phyloP scores from a whole-genome alignment of 2,329 filamentous ascomycete species.

The Botrytis aclada region DNA sequence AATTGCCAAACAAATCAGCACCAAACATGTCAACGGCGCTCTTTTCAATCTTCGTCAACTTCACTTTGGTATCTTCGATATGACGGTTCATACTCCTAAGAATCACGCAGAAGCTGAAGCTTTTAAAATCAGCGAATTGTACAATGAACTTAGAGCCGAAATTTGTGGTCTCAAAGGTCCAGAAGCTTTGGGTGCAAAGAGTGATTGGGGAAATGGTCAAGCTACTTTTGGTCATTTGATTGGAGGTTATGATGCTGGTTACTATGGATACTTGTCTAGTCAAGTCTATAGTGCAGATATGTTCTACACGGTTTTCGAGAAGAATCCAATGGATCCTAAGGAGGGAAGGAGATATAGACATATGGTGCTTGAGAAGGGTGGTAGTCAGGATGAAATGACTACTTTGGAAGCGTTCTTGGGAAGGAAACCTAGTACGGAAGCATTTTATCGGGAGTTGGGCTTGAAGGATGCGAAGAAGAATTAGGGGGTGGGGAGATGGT shows the following conservation, averaged over 20 bases:
- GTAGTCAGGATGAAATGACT: constrained; percentile 76
- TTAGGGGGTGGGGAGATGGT: not conserved
- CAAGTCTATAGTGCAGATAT: constrained; percentile 83
- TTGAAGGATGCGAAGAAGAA: constrained; percentile 31
- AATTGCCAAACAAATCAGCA: constrained; percentile 69
- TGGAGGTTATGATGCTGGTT: constrained; percentile 80
- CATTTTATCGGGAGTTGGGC: constrained; percentile 78
- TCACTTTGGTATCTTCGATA: constrained; percentile 80
- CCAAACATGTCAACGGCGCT: constrained; percentile 78
- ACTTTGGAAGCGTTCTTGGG: constrained; percentile 76
- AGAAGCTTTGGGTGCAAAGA: constrained; percentile 56
- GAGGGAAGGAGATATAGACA: constrained; percentile 75
- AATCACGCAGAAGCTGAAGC: constrained; percentile 66
- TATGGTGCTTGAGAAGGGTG: constrained; percentile 73
- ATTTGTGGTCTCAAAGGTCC: constrained; percentile 74
- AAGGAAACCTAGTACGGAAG: constrained; percentile 70
- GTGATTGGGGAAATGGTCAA: constrained; percentile 70
- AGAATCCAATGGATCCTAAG: constrained; percentile 71
- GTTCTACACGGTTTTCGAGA: constrained; percentile 78
- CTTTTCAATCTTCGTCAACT: constrained; percentile 76
- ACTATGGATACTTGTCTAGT: constrained; percentile 73
- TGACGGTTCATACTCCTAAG: constrained; percentile 71
- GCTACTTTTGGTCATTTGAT: constrained; percentile 81
- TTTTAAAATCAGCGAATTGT: constrained; percentile 62
- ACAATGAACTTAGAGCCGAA: constrained; percentile 69